These are phyloP conservation scores for Neurospora sp. DNA, from an alignment of 495 filamentous ascomycete genomes.

Conservation along the genomic window DNA sequence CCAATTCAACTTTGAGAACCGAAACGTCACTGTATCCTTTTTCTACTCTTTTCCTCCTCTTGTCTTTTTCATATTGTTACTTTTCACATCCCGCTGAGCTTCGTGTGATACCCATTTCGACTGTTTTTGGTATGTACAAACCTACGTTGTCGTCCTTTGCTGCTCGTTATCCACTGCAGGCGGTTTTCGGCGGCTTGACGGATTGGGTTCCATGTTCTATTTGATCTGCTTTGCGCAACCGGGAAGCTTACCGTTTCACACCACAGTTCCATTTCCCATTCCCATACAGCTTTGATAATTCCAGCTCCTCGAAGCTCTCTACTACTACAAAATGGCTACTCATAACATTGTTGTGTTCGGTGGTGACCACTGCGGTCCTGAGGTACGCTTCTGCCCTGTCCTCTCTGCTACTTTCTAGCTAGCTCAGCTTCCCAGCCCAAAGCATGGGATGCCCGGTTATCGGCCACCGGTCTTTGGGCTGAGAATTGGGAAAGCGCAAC, in stretches of 20 bases:
- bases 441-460: background rate
- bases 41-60: background rate
- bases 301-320: background rate
- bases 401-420: background rate
- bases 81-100: background rate
- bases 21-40: background rate
- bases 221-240: background rate
- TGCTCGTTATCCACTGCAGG: background rate
- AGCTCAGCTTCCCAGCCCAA: background rate
- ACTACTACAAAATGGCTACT: constrained; percentile 29
- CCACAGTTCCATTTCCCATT: background rate
- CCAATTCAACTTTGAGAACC: background rate
- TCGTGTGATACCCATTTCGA: background rate
- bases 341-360: constrained; percentile 60
- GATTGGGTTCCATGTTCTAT: background rate
- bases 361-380: constrained; percentile 92
- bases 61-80: background rate
- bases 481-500: background rate
- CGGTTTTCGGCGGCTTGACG: background rate
- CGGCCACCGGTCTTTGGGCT: background rate
- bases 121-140: background rate
- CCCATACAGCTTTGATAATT: background rate
- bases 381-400: constrained; percentile 45
- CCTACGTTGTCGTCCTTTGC: background rate
- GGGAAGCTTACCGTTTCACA: background rate